Evolutionary conservation across 805 yeast species (phyloP).

Genomic region (Scheffersomyces coipomensis): DNA sequence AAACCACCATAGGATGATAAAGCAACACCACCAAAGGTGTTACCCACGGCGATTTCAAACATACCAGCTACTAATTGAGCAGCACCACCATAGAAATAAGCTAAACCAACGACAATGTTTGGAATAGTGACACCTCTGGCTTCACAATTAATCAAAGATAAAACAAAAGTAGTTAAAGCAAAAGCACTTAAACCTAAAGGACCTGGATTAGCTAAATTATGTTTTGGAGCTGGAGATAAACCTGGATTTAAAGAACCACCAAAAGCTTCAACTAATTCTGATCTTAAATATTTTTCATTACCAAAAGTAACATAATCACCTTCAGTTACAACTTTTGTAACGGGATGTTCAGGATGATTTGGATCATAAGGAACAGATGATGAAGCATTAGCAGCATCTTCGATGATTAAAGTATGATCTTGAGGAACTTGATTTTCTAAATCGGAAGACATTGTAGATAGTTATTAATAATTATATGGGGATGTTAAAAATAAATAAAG

Average conservation of each 20-base stretch:
- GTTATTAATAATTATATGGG: neutral
- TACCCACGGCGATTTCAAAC: constrained; percentile 74
- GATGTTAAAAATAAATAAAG: neutral
- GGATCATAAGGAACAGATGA: neutral
- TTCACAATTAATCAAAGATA: constrained; percentile 59
- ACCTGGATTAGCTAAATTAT: constrained; percentile 64
- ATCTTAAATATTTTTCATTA: constrained; percentile 60
- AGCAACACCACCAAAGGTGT: constrained; percentile 73
- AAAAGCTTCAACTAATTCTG: constrained; percentile 63
- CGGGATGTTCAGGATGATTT: constrained; percentile 8
- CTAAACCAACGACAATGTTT: constrained; percentile 62
- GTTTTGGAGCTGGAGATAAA: constrained; percentile 41
- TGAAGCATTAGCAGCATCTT: constrained; percentile 8
- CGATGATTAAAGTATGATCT: constrained; percentile 23
- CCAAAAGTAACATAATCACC: constrained; percentile 73
- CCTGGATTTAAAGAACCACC: constrained; percentile 85
- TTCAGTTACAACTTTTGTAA: constrained; percentile 40
- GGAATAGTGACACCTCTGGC: constrained; percentile 67
- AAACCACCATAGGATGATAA: constrained; percentile 66
- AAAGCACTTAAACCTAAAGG: constrained; percentile 74
- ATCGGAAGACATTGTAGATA: constrained; percentile 25
- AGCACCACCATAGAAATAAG: constrained; percentile 71
- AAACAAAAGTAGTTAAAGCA: constrained; percentile 65
- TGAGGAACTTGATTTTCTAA: constrained; percentile 36
- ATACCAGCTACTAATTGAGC: constrained; percentile 72